Conservation (phyloP, 176 grass and related monocot genomes). For the bread wheat (Triticum aestivum) region IWGSC_CS_RefSeq_v2.1 NC_057804.1:653293759-653294258, state of each 20-base stretch:
- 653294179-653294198: too few species aligned
- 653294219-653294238: too few species aligned
- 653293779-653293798: not conserved
- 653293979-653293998: not conserved
- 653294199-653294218: too few species aligned
- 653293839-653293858: not conserved
- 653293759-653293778: not conserved
- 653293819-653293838: not conserved
- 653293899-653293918: not conserved
- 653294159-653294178: not conserved
- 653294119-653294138: slow-evolving; percentile 12
- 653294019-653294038: slow-evolving; percentile 84
- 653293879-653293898: not conserved
- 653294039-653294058: slow-evolving; percentile 93
- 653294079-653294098: slow-evolving; percentile 98
- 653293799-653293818: not conserved
- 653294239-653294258: too few species aligned
- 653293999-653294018: slow-evolving; percentile 60
- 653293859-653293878: not conserved
- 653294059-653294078: slow-evolving; percentile 98
- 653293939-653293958: not conserved
- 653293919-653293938: not conserved
- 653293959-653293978: not conserved
- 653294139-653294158: not conserved
- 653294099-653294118: slow-evolving; percentile 49